Evolutionary conservation across 768 basidiomycete genomes (phyloP).

Genomic region (Leccinum fibrillosum): DNA sequence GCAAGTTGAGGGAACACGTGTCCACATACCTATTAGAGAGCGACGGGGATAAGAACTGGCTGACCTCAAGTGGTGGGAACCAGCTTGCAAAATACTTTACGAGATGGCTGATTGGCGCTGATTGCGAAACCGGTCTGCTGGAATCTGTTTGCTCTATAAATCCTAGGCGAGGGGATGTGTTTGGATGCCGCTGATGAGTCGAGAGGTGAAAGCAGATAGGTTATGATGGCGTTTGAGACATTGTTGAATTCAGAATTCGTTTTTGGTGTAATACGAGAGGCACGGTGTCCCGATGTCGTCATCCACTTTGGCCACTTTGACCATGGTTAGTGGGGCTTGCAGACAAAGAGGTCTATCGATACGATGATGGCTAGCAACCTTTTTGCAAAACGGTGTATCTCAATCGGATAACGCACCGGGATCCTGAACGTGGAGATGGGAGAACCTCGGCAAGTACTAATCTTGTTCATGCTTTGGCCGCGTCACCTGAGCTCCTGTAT

Average conservation of each 20-base stretch:
- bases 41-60: slow-evolving; percentile 8
- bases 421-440: neutral
- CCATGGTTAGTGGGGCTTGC: neutral
- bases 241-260: neutral
- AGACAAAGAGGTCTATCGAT: neutral
- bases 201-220: neutral
- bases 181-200: neutral
- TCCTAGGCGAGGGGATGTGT: neutral
- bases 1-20: slow-evolving; percentile 15
- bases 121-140: slow-evolving; percentile 1
- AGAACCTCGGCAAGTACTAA: neutral
- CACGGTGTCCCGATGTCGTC: neutral
- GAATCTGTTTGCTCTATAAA: neutral
- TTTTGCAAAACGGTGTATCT: neutral
- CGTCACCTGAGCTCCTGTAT: neutral
- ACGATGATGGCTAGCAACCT: neutral
- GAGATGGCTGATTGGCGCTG: slow-evolving; percentile 17
- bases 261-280: neutral
- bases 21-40: slow-evolving; percentile 17
- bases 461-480: neutral
- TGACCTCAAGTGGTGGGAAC: slow-evolving; percentile 17
- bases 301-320: neutral
- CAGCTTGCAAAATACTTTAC: slow-evolving; percentile 17
- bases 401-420: neutral
- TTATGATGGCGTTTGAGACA: neutral